Percentiles rank a stretch among this genome's conserved stretches.
Evolutionary conservation across 2,329 filamentous ascomycete genomes (phyloP).

Genomic region (Apiospora pterosperma): DNA sequence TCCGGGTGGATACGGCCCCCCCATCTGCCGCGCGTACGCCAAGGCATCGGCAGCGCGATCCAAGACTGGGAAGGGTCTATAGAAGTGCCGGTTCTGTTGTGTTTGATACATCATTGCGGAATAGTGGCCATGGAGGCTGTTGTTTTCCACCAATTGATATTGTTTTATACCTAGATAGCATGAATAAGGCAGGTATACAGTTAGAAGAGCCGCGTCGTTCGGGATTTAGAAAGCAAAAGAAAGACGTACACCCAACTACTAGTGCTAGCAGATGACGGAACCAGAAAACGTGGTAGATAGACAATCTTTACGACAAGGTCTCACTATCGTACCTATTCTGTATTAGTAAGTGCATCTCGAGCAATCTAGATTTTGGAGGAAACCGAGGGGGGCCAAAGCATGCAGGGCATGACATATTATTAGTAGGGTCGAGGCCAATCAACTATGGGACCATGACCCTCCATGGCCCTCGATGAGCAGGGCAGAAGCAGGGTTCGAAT

Average conservation of each 20-base stretch:
- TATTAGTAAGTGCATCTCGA: not conserved
- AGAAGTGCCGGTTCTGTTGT: not conserved
- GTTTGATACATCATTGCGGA: not conserved
- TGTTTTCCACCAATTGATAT: not conserved
- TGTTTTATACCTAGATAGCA: too few species aligned
- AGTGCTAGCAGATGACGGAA: not conserved
- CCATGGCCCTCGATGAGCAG: not conserved
- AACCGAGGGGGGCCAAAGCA: not conserved
- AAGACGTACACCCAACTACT: not conserved
- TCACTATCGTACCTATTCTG: not conserved
- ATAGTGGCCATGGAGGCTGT: too few species aligned
- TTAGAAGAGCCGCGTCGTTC: not conserved
- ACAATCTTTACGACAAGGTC: not conserved
- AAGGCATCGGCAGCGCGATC: not conserved
- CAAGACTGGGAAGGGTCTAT: not conserved
- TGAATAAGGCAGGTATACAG: too few species aligned
- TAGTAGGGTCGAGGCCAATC: not conserved
- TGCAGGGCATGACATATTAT: not conserved
- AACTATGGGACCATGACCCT: too few species aligned
- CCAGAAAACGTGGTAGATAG: not conserved
- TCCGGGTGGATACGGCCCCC: not conserved
- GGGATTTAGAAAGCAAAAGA: not conserved
- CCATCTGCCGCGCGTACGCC: slow-evolving; percentile 1
- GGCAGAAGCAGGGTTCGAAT: not conserved
- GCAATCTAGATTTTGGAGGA: not conserved